A percentile compares a stretch with the other conserved stretches of the same genome.
Evolutionary conservation across 2,329 filamentous ascomycete genomes (phyloP).

Genomic region (Penicillium capsulatum): DNA sequence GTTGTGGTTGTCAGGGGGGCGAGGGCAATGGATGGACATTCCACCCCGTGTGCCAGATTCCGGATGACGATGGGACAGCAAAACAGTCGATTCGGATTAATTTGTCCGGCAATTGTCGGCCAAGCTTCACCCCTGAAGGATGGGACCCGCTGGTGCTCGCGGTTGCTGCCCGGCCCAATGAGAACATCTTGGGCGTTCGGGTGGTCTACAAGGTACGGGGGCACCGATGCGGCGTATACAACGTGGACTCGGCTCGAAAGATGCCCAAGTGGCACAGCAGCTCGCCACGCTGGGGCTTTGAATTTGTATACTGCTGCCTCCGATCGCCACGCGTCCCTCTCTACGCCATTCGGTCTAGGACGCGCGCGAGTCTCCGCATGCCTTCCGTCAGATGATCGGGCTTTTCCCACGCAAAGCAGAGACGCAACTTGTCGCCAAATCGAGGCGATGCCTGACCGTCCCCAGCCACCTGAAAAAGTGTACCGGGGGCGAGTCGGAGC

Average conservation of each 20-base stretch:
- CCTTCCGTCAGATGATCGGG: conserved; percentile 64
- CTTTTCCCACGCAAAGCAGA: conserved; percentile 71
- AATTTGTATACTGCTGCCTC: too few relatives aligned
- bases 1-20: conserved; percentile 12
- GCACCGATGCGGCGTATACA: too few relatives aligned
- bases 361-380: conserved; percentile 56
- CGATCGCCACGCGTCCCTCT: too few relatives aligned
- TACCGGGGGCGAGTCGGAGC: conserved; percentile 64
- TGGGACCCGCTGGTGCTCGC: conserved; percentile 4
- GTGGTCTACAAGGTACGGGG: too few relatives aligned
- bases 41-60: conserved; percentile 13
- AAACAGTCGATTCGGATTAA: conserved; percentile 3
- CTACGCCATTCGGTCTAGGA: conserved; percentile 13
- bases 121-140: conserved; percentile 19
- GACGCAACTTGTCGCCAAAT: conserved; percentile 59
- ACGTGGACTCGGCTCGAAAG: too few relatives aligned
- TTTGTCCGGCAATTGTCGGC: conserved; percentile 1
- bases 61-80: conserved; percentile 13
- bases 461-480: conserved; percentile 63
- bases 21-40: conserved; percentile 22
- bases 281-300: too few relatives aligned
- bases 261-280: too few relatives aligned
- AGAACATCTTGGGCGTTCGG: neutral
- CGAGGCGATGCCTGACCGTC: conserved; percentile 49
- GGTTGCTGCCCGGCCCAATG: neutral